A percentile compares a stretch with the other conserved stretches of the same genome.
phyloP scores from a whole-genome alignment of 1,284 basidiomycete genomes.

The Inonotus obliquus region DNA sequence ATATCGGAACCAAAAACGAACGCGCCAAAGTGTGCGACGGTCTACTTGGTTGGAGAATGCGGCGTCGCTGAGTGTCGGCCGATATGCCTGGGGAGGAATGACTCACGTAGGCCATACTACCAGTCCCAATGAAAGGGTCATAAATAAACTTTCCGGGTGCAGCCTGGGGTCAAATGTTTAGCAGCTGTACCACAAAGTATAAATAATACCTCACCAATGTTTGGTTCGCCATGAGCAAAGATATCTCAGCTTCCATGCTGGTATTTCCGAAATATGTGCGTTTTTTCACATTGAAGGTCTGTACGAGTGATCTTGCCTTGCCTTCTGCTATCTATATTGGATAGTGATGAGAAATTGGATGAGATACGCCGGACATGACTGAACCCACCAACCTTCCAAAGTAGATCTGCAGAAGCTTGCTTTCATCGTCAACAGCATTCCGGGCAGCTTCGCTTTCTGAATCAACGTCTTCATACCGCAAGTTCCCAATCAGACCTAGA shows the following conservation, averaged over 20 bases:
- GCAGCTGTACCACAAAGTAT: slow-evolving; percentile 4
- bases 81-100: neutral
- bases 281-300: slow-evolving; percentile 84
- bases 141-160: slow-evolving; percentile 87
- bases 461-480: slow-evolving; percentile 43
- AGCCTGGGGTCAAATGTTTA: slow-evolving; percentile 44
- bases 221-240: slow-evolving; percentile 94
- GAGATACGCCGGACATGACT: slow-evolving; percentile 13
- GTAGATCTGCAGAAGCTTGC: slow-evolving; percentile 65
- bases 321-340: slow-evolving; percentile 63
- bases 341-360: neutral
- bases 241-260: slow-evolving; percentile 96
- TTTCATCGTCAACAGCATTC: slow-evolving; percentile 56
- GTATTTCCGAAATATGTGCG: slow-evolving; percentile 93
- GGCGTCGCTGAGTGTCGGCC: neutral
- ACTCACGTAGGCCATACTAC: slow-evolving; percentile 88
- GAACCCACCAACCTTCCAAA: slow-evolving; percentile 82
- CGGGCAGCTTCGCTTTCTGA: slow-evolving; percentile 37
- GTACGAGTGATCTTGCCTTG: slow-evolving; percentile 63
- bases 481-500: slow-evolving; percentile 7
- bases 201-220: slow-evolving; percentile 54
- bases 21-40: slow-evolving; percentile 85
- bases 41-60: slow-evolving; percentile 38
- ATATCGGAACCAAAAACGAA: slow-evolving; percentile 92
- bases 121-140: slow-evolving; percentile 96